Conservation (phyloP, 352 stramenopile species). For the Pseudoperonospora humuli region DNA sequence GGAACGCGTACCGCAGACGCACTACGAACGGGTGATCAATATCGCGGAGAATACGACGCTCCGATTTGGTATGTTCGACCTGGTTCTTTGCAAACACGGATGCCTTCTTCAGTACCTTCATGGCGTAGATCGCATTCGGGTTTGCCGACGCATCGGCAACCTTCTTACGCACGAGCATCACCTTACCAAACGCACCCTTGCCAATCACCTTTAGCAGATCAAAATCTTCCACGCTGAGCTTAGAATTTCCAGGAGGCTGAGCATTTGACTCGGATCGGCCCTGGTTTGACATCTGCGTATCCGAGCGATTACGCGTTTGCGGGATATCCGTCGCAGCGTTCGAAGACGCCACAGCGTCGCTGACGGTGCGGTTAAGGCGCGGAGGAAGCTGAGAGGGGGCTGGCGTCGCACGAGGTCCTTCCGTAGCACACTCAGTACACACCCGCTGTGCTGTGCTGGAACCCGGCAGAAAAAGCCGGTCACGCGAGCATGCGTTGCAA, state of each 20-base stretch:
- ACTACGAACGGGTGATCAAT: slow-evolving; percentile 92
- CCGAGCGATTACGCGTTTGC: slow-evolving; percentile 40
- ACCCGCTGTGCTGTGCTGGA: slow-evolving; percentile 84
- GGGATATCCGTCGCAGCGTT: slow-evolving; percentile 28
- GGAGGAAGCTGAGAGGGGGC: slow-evolving; percentile 8
- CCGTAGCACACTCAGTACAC: slow-evolving; percentile 80
- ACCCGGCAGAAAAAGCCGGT: slow-evolving; percentile 74
- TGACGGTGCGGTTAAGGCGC: slow-evolving; percentile 48
- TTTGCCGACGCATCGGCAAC: slow-evolving; percentile 52
- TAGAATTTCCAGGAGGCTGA: slow-evolving; percentile 31
- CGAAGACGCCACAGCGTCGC: slow-evolving; percentile 38
- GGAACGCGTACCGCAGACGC: slow-evolving; percentile 89
- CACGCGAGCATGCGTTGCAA: slow-evolving; percentile 81
- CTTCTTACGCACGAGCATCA: slow-evolving; percentile 93
- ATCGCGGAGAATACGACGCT: slow-evolving; percentile 85
- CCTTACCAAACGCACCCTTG: slow-evolving; percentile 94
- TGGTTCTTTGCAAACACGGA: slow-evolving; percentile 90
- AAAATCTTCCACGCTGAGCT: slow-evolving; percentile 90
- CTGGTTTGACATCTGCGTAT: slow-evolving; percentile 73
- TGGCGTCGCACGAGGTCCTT: slow-evolving; percentile 58
- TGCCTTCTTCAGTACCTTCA: slow-evolving; percentile 91
- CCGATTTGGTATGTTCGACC: slow-evolving; percentile 90
- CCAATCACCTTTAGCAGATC: slow-evolving; percentile 93
- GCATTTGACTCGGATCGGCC: slow-evolving; percentile 44
- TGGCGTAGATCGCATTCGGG: slow-evolving; percentile 85